Conservation (phyloP, 208 protist species). For the Acanthamoeba sp. region DNA sequence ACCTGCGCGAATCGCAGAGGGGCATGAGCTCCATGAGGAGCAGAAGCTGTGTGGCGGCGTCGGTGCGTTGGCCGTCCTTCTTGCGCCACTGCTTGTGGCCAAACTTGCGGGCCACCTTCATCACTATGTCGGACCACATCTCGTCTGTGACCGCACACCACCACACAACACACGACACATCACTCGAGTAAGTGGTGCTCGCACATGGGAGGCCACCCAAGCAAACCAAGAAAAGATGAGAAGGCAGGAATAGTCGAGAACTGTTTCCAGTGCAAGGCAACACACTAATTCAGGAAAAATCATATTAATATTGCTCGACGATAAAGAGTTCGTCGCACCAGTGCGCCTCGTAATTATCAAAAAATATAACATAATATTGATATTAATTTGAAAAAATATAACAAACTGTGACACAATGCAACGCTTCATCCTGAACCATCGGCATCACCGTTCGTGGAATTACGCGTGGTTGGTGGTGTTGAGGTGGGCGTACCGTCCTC, state of each 20-base stretch:
- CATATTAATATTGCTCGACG: too few relatives aligned
- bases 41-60: conserved; percentile 9
- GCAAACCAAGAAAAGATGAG: neutral
- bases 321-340: too few relatives aligned
- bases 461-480: too few relatives aligned
- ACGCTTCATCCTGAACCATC: too few relatives aligned
- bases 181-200: too few relatives aligned
- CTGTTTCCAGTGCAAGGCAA: too few relatives aligned
- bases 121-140: neutral
- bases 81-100: neutral
- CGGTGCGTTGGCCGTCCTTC: neutral
- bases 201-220: neutral
- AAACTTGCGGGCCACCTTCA: conserved; percentile 47
- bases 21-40: conserved; percentile 52
- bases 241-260: neutral
- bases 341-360: too few relatives aligned
- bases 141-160: neutral
- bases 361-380: too few relatives aligned
- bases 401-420: too few relatives aligned
- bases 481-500: conserved; percentile 12
- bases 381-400: too few relatives aligned
- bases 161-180: neutral
- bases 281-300: too few relatives aligned
- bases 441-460: too few relatives aligned
- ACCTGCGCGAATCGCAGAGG: conserved; percentile 43